A percentile compares a stretch with the other conserved stretches of the same genome.
Conservation (phyloP, 1,284 basidiomycete genomes). For the Athelia sp. region DNA sequence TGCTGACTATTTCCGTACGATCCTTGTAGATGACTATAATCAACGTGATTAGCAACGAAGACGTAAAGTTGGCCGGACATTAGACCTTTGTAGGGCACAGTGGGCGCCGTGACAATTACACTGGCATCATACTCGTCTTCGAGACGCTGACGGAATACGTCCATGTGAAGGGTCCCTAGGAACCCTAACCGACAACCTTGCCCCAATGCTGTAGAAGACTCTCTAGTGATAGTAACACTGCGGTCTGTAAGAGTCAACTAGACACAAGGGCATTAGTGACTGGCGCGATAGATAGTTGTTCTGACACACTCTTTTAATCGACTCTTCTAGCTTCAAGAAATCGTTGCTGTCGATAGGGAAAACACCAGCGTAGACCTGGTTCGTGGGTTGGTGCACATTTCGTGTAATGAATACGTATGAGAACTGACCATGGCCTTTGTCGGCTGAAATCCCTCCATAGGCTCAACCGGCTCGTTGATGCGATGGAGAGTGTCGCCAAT, state of each 20-base stretch:
- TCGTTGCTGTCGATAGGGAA: constrained; percentile 92
- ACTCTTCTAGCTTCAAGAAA: constrained; percentile 93
- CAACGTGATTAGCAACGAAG: constrained; percentile 8
- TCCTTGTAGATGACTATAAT: constrained; percentile 71
- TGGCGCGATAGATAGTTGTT: constrained; percentile 2
- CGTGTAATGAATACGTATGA: constrained; percentile 1
- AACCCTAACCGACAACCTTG: constrained; percentile 96
- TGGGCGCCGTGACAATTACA: constrained; percentile 89
- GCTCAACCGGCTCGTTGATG: constrained; percentile 70
- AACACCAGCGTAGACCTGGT: constrained; percentile 89
- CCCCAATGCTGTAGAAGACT: constrained; percentile 91
- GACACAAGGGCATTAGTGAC: constrained; percentile 4
- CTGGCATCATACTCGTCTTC: constrained; percentile 95
- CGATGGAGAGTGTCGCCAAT: constrained; percentile 93
- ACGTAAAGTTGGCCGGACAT: constrained; percentile 3
- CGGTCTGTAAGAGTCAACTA: constrained; percentile 85
- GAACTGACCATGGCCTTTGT: constrained; percentile 85
- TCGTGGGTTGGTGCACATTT: not conserved
- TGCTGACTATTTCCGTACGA: constrained; percentile 72
- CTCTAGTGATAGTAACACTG: constrained; percentile 88
- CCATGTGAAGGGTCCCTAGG: constrained; percentile 95
- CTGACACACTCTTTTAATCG: constrained; percentile 80
- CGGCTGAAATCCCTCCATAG: constrained; percentile 90
- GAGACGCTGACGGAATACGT: constrained; percentile 92
- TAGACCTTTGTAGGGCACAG: constrained; percentile 87